Evolutionary conservation across 179 eudicot genomes (phyloP), one percentile per base, ranked within the genome.

Genomic region (Beta lomatogona): DNA sequence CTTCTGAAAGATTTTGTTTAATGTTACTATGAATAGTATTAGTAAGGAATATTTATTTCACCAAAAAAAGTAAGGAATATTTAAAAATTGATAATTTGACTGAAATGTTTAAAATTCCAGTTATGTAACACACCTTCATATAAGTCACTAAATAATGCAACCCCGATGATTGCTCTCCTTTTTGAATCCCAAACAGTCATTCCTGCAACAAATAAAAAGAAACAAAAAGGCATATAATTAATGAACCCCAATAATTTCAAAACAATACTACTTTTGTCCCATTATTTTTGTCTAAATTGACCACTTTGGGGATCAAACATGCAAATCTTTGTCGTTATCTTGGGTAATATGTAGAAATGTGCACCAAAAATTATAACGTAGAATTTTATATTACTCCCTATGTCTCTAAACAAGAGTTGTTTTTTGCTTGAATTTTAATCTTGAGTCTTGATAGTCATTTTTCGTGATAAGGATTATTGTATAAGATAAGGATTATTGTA

Each of bases 21-120:
- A 71, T 25, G 44, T 66, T 77, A 18, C 80, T 66, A 65, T 50
- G 72, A 65, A 77, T 77, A 65, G 80, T 5, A 28, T 28, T 28
- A 28, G 41, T 36, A 36, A 36, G 41, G 41, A 36, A 36, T 36
- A 36, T 36, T 36, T 36, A 36, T 36, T 36, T 36, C 41, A 36
- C 41, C 41, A 36, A 36, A 36, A 36, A 36, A 36, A 36, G 1
- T 36, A 77, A 77, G 64, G 5, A 4, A 25, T 31, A 61, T 45
- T 72, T 48, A 52, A 36, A 72, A 72, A 72, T 50, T 50, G 19
- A 71, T 71, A 28, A 11, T 25, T 65, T 52, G 18, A 72, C 41
- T 72, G 16, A 50, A 52, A 22, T 12, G 41, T 50, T 14, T 8
- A 50, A 44, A 25, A 52, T 53, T 53, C 18, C 5, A 52, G 11